Conservation (phyloP, 176 grass and related monocot species). For the sorghum (Sorghum bicolor) region DNA sequence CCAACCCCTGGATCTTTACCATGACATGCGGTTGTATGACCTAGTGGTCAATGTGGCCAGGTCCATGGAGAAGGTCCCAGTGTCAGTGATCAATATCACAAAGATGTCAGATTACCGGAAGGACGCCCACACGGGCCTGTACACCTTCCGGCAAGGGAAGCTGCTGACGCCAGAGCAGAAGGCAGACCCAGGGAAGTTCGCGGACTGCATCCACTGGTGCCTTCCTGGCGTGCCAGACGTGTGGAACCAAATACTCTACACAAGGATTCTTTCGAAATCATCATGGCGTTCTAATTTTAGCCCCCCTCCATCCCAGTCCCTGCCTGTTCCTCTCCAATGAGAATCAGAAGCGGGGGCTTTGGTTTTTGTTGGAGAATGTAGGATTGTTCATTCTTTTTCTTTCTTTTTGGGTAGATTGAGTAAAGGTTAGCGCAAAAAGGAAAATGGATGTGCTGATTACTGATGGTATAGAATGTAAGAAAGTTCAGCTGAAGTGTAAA, state of each 20-base stretch:
- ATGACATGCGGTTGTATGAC: conserved; percentile 52
- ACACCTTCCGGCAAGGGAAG: conserved; percentile 59
- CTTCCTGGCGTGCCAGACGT: conserved; percentile 80
- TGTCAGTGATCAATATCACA: conserved; percentile 72
- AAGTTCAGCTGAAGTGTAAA: conserved; percentile 41
- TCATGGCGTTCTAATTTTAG: neutral
- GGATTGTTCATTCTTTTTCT: neutral
- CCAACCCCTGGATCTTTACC: conserved; percentile 44
- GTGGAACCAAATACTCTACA: conserved; percentile 84
- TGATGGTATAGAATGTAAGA: conserved; percentile 26
- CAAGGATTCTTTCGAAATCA: conserved; percentile 52
- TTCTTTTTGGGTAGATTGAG: neutral
- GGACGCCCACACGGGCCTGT: conserved; percentile 74
- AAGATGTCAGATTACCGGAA: conserved; percentile 86
- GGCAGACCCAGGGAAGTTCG: conserved; percentile 48
- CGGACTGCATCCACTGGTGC: conserved; percentile 96
- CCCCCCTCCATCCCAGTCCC: neutral
- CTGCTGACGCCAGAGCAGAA: conserved; percentile 72
- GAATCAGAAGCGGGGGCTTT: neutral
- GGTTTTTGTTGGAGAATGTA: conserved; percentile 10
- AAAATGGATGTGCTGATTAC: conserved; percentile 7
- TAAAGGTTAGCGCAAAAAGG: conserved; percentile 8
- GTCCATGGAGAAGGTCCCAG: conserved; percentile 54
- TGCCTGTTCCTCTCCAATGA: conserved; percentile 30
- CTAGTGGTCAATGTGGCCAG: conserved; percentile 32